Evolutionary conservation across 225 moss, liverwort and hornwort genomes (phyloP).

Genomic region (Antitrichia curtipendula): DNA sequence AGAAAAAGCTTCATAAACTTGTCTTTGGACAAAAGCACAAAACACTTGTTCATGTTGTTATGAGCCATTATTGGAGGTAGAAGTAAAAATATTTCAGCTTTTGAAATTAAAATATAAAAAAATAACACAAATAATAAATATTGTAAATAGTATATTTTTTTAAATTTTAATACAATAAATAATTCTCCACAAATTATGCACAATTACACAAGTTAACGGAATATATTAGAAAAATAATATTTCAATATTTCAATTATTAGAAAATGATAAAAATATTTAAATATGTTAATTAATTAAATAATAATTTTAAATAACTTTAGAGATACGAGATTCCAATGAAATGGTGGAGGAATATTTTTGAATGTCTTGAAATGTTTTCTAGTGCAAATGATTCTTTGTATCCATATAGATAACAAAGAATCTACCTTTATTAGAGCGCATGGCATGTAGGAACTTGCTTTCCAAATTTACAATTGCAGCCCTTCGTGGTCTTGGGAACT

Average conservation of each 20-base stretch:
- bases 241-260: neutral
- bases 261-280: neutral
- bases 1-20: neutral
- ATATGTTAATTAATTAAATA: no score
- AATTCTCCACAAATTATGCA: neutral
- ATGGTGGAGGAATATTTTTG: neutral
- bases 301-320: neutral
- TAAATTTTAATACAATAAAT: neutral
- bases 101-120: neutral
- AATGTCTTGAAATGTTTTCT: neutral
- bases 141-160: neutral
- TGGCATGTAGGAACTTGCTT: accelerated
- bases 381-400: no score
- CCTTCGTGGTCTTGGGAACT: neutral
- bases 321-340: neutral
- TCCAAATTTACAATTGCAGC: neutral
- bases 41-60: neutral
- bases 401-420: neutral
- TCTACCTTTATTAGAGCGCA: neutral
- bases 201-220: neutral
- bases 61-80: no score
- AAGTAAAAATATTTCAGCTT: neutral
- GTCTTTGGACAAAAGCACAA: neutral
- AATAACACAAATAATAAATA: neutral
- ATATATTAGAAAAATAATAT: no score